Conservation (phyloP, 176 grass and related monocot genomes). For the Microstegium vimineum region DNA sequence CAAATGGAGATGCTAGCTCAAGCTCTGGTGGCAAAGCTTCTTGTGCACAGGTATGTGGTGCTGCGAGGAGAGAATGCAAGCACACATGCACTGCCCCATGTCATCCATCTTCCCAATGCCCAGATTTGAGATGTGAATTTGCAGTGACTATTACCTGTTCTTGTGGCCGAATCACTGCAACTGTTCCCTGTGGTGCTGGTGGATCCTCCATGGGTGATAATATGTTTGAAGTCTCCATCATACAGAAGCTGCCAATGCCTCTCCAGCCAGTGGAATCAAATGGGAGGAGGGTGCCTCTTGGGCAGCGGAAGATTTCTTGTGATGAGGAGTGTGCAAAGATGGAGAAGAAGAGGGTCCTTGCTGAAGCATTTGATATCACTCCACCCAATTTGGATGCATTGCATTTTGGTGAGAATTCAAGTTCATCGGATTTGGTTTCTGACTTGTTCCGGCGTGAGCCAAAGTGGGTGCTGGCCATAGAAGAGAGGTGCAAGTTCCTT, state of each 20-base stretch:
- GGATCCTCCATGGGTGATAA: conserved; percentile 50
- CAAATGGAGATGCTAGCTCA: conserved; percentile 56
- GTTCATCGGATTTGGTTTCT: conserved; percentile 46
- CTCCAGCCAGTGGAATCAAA: conserved; percentile 69
- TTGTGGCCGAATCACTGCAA: conserved; percentile 66
- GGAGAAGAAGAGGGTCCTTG: conserved; percentile 82
- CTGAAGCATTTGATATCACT: conserved; percentile 90
- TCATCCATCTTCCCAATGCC: conserved; percentile 73
- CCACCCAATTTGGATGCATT: conserved; percentile 81
- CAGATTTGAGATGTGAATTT: conserved; percentile 75
- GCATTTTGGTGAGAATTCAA: conserved; percentile 75
- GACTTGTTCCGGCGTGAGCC: conserved; percentile 76
- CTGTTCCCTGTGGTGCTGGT: conserved; percentile 72
- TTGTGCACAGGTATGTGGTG: conserved; percentile 88
- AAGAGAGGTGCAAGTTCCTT: conserved; percentile 89
- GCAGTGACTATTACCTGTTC: conserved; percentile 67
- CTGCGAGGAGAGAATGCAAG: conserved; percentile 85
- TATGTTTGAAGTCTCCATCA: conserved; percentile 60
- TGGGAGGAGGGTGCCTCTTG: conserved; percentile 75
- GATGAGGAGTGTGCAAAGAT: conserved; percentile 86
- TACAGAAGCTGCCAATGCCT: conserved; percentile 71
- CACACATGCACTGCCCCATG: conserved; percentile 81
- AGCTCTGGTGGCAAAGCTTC: conserved; percentile 61
- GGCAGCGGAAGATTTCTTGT: conserved; percentile 88
- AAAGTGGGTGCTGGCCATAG: conserved; percentile 84